Evolutionary conservation across 2,329 filamentous ascomycete genomes (phyloP).

Genomic region (Paradendryphiella salina): DNA sequence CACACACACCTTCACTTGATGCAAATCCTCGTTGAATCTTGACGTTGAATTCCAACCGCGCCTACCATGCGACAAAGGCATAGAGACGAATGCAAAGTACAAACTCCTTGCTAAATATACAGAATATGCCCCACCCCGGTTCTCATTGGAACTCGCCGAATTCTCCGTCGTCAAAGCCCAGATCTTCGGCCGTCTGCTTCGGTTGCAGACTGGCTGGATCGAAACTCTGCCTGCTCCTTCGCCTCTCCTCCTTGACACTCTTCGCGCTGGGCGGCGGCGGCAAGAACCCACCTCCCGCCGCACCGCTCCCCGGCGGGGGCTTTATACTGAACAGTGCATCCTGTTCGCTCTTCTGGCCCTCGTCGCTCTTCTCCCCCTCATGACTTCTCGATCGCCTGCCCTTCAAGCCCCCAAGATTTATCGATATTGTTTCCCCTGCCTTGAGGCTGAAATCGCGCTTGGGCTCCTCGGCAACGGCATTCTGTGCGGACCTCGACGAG

Average conservation of each 20-base stretch:
- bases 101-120: slow-evolving; percentile 26
- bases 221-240: slow-evolving; percentile 54
- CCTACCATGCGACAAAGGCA: slow-evolving; percentile 27
- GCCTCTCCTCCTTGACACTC: slow-evolving; percentile 64
- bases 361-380: slow-evolving; percentile 47
- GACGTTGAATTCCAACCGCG: slow-evolving; percentile 14
- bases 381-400: slow-evolving; percentile 49
- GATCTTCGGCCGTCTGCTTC: slow-evolving; percentile 56
- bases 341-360: slow-evolving; percentile 45
- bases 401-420: slow-evolving; percentile 67
- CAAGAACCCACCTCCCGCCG: slow-evolving; percentile 52
- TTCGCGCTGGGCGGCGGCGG: slow-evolving; percentile 69
- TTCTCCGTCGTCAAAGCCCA: slow-evolving; percentile 85
- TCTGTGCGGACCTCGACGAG: neutral
- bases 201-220: slow-evolving; percentile 21
- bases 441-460: slow-evolving; percentile 83
- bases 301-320: slow-evolving; percentile 62
- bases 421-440: slow-evolving; percentile 85
- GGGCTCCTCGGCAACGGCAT: slow-evolving; percentile 50
- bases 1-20: too few relatives aligned
- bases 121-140: slow-evolving; percentile 2
- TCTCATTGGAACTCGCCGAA: slow-evolving; percentile 76
- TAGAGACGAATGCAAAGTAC: slow-evolving; percentile 12
- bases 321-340: slow-evolving; percentile 70
- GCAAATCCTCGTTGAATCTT: neutral